Base-by-base conservation (phyloP, 2,329 filamentous ascomycete species). In the Neofusicoccum laricinum region DNA sequence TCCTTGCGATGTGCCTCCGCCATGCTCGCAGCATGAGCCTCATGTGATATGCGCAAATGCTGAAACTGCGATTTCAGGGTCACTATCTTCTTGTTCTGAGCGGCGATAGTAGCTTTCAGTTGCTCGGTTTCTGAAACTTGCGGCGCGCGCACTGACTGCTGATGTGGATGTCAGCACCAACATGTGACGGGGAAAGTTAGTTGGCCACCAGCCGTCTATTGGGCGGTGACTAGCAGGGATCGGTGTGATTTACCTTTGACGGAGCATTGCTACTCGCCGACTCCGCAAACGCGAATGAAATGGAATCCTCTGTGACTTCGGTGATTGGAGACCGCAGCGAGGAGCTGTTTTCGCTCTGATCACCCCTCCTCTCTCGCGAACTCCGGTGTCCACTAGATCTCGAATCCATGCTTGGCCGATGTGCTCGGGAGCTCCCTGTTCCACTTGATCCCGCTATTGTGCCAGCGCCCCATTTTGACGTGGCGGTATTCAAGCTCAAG, bases 1-100 rank as follows among this genome's bases (percentile, higher is more conserved):
- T 80, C 79, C 32, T 71, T 72, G 15, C 71, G 70, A 67, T 81
- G 78, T n/a, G 76, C 69, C 43, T 76, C 73, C 59, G 68, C 70
- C 43, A 81, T 68, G 58, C 71, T 77, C 15, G 66, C 66, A 19
- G 78, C 65, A 61, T 80, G 76, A 3, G 75, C 71, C 64, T 81
- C 77, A 64, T 80, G 77, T 12, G 77, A 75, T 25, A 67, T 68
- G 50, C 73, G 72, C 62, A 80, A 67, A 59, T 68, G 71, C 11
- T 69, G 65, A 49, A 79, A 76, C 53, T 79, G 77, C 2, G 71
- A 68, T 66, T 73, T 72, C 2, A 77, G 67, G 2, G 70, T 72
- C 14, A 72, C 71, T 43, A 74, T 76, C 15, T 71, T 73, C 41
- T 72, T 68, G 36, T 75, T 70, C 64, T 74, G 75, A 14, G 70